Conservation (phyloP, 2,329 filamentous ascomycete species). For the Allantophomopsis lycopodina region DNA sequence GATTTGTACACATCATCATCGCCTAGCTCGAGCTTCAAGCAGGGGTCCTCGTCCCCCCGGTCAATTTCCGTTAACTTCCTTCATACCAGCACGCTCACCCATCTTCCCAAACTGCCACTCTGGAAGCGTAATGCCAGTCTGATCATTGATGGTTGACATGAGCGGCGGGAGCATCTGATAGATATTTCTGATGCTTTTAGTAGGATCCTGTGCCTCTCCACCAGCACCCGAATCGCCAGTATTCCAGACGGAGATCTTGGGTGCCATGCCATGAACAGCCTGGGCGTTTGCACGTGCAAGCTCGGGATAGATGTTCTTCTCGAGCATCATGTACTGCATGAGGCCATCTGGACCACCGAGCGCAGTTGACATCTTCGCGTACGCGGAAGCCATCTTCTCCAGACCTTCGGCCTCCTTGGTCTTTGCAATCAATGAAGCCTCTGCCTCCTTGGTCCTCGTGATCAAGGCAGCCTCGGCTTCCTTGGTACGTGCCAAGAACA, state of each 20-base stretch:
- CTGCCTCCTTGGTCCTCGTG: conserved; percentile 35
- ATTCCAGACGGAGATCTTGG: conserved; percentile 88
- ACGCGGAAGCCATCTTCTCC: conserved; percentile 67
- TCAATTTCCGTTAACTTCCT: too few relatives aligned
- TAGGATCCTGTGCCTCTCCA: conserved; percentile 33
- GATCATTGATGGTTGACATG: conserved; percentile 75
- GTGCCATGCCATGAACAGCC: conserved; percentile 64
- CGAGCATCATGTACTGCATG: conserved; percentile 78
- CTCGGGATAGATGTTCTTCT: conserved; percentile 64
- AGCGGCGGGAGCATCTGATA: conserved; percentile 77
- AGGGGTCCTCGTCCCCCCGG: too few relatives aligned
- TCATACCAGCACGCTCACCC: conserved; percentile 7
- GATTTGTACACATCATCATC: too few relatives aligned
- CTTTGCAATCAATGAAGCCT: conserved; percentile 43
- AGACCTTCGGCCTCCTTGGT: conserved; percentile 69
- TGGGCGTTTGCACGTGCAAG: conserved; percentile 66
- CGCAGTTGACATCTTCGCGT: conserved; percentile 54
- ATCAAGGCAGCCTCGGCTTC: conserved; percentile 46
- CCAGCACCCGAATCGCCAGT: conserved; percentile 40
- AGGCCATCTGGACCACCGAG: conserved; percentile 69
- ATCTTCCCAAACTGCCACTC: conserved; percentile 56
- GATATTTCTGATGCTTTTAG: conserved; percentile 60
- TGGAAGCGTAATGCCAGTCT: conserved; percentile 72
- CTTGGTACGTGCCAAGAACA: conserved; percentile 22
- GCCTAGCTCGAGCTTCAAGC: too few relatives aligned